A percentile compares a stretch with the other conserved stretches of the same genome.
phyloP scores from a whole-genome alignment of 2,329 filamentous ascomycete species.

The Didymella sp. region DNA sequence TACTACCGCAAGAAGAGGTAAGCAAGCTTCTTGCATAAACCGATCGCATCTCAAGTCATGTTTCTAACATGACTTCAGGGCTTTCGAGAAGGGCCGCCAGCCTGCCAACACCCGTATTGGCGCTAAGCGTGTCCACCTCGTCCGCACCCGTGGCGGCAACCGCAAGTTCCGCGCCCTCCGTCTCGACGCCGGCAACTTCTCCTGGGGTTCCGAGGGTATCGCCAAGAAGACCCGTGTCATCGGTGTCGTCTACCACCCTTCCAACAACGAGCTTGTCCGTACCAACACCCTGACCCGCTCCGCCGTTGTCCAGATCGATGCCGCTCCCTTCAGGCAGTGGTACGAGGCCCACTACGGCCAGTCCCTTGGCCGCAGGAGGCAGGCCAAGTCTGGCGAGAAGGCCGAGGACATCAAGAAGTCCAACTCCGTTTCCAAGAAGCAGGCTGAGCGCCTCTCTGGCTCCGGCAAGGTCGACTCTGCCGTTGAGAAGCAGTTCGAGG shows the following conservation, averaged over 20 bases:
- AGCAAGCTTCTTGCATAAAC: conserved; percentile 56
- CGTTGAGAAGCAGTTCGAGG: conserved; percentile 99
- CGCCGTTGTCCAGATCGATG: conserved; percentile 98
- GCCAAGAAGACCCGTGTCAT: conserved; percentile 99
- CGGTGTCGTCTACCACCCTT: conserved; percentile 97
- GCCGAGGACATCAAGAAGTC: conserved; percentile 93
- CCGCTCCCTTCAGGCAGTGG: conserved; percentile 99
- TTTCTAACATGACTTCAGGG: conserved; percentile 75
- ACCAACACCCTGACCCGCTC: conserved; percentile 99
- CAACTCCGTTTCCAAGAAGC: conserved; percentile 96
- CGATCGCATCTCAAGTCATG: conserved; percentile 70
- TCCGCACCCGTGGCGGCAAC: conserved; percentile 98
- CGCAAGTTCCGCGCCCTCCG: conserved; percentile 99
- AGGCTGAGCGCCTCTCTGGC: conserved; percentile 81
- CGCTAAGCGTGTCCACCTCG: conserved; percentile 92
- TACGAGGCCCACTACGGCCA: conserved; percentile 99
- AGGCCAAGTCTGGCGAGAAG: conserved; percentile 77
- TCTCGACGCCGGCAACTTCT: conserved; percentile 99
- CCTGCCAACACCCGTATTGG: conserved; percentile 99
- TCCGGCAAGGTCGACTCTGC: conserved; percentile 90
- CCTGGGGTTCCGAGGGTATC: conserved; percentile 97
- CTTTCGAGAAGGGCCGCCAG: conserved; percentile 99
- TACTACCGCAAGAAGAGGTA: conserved; percentile 67
- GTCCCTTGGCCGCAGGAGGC: conserved; percentile 85
- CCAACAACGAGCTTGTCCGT: conserved; percentile 99